Evolutionary conservation across 192 early-diverging fungal species (phyloP).

Genomic region (Coemansia aciculifera): DNA sequence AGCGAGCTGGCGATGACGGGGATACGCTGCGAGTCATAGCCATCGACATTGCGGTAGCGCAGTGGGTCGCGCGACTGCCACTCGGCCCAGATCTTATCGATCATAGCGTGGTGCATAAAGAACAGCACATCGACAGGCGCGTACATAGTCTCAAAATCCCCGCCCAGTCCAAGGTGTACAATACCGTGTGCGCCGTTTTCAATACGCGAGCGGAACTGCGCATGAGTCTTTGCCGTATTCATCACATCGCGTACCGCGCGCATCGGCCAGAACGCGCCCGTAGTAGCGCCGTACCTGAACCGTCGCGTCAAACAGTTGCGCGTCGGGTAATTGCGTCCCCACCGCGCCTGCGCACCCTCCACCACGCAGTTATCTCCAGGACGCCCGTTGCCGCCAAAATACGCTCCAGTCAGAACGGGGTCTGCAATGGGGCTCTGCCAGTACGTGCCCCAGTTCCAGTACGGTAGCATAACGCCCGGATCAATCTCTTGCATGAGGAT

Average conservation of each 20-base stretch:
- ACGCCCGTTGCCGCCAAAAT: constrained; percentile 51
- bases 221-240: constrained; percentile 33
- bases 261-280: constrained; percentile 52
- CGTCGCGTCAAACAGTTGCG: constrained; percentile 51
- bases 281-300: constrained; percentile 41
- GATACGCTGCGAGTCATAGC: constrained; percentile 32
- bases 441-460: constrained; percentile 66
- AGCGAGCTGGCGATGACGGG: constrained; percentile 30
- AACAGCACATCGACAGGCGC: constrained; percentile 61
- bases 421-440: constrained; percentile 53
- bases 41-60: constrained; percentile 36
- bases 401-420: constrained; percentile 31
- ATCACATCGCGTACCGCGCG: constrained; percentile 50
- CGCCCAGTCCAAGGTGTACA: constrained; percentile 54
- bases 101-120: constrained; percentile 68
- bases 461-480: constrained; percentile 57
- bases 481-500: constrained; percentile 55
- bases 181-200: constrained; percentile 57
- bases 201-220: constrained; percentile 56
- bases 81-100: constrained; percentile 62
- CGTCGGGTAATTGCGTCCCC: constrained; percentile 53
- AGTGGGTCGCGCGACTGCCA: constrained; percentile 56
- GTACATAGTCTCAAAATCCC: constrained; percentile 58
- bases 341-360: constrained; percentile 57
- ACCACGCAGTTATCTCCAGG: constrained; percentile 52